Base-by-base conservation (phyloP, 306 rosid genomes). In the Lablab purpureus region DNA sequence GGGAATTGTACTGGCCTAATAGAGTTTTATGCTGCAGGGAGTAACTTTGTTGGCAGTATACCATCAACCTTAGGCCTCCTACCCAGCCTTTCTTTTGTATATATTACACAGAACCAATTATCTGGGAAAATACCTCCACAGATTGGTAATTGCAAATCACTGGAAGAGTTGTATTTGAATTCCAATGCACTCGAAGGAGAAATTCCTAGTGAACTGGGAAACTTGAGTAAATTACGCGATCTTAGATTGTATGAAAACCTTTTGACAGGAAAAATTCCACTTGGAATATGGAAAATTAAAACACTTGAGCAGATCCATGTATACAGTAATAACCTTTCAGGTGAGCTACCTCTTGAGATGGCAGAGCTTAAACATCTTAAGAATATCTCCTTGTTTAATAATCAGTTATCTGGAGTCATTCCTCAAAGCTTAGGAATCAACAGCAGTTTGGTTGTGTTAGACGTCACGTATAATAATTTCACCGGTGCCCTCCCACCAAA, bases 131-230 rank as follows among this genome's bases (percentile, higher is more conserved):
- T 94, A 75, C 94, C 98, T 1, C 78, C 86, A 9, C 91, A 94
- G 58, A 86, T 94, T 21, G 91, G 96, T 21, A 87, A 64, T 6
- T 92, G 97, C 63, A 88, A 76, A 81, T 88, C 94, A 62, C 81
- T 94, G 89, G 77, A 45, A 22, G 0, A 5, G 60, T 67, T 94
- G 23, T 60, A 66, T 1, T 79, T 94, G 84, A 73, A 85, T 23
- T 37, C 67, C 27, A 94, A 94, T 83, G 81, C 52, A 75, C 89
- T 94, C 0, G 93, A 83, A 77, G 97, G 97, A 64, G 89, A 81
- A 75, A 90, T 94, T 82, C 97, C 97, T 0, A 49, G 75, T 2
- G 97, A 92, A 78, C n/a, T 92, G 62, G 98, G 97, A n/a, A 83
- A 74, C 71, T 76, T 92, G 84, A 80, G 85, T 65, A 56, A 77